Base-by-base conservation (phyloP, 2,329 filamentous ascomycete species). In the Sporothrix brunneoviolacea region DNA sequence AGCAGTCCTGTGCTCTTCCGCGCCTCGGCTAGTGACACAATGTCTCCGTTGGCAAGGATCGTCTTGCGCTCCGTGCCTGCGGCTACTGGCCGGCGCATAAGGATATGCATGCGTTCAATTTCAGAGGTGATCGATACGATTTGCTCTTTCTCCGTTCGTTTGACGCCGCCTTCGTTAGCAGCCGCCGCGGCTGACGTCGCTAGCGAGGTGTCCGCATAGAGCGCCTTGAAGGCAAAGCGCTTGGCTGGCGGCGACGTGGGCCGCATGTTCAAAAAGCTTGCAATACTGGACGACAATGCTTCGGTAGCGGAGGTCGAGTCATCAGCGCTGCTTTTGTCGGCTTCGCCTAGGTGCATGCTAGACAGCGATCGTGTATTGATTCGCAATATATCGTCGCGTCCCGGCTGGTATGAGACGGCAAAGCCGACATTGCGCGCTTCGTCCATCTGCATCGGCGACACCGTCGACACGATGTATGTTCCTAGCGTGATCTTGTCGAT, bases 391-490 rank as follows among this genome's bases (percentile, higher is more conserved):
- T 91, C 86, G 44, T 79, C 77, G 40, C 82, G 82, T 1, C 83
- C 81, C 0, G 86, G 81, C 55, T 80, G 77, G 64, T 95, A 97
- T 12, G 79, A 78, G 8, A 98, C 70, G 2, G 94, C 78, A 48
- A 97, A 79, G 0, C 93, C 93, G 1, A 95, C 80, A 58, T 97
- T 97, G 63, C 80, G 84, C 47, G 74, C 70, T 64, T 88, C 85
- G 57, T 96, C 86, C 57, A 81, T 79, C 61, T 95, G 88, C 0
- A 82, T 75, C 2, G 83, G 72, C 1, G 89, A 89, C 5, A 96
- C 76, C 0, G 89, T 93, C 3, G 86, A 91, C 0, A 90, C 95
- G 61, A 98, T 86, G 62, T 97, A 98, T 0, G 88, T 85, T 18
- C 93, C 93, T 54, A 84, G 80, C 61, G 83, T 83, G 59, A 98